phyloP scores from a whole-genome alignment of 176 grass and related monocot species.

The bread wheat (Triticum aestivum) region DNA sequence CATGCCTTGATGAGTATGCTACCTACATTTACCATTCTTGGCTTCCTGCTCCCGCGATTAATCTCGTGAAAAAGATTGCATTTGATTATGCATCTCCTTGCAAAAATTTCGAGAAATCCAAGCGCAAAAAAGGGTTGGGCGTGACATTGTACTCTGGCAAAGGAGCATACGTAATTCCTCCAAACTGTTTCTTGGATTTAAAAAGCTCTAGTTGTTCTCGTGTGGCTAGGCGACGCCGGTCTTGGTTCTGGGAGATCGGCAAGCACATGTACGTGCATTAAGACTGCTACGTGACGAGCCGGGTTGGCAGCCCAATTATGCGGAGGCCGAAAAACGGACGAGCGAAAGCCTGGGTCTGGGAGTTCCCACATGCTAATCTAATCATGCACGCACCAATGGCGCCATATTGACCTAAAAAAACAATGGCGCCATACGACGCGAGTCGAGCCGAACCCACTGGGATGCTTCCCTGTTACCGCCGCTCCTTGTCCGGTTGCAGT shows the following conservation, averaged over 20 bases:
- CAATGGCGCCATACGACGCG: background rate
- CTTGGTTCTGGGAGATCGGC: background rate
- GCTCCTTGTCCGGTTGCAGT: slow-evolving; percentile 22
- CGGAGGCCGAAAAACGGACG: background rate
- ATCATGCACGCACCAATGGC: slow-evolving; percentile 25
- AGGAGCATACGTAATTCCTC: too few relatives aligned
- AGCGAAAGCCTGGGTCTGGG: background rate
- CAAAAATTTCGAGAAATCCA: too few relatives aligned
- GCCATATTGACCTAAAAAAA: too few relatives aligned
- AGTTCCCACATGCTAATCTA: slow-evolving; percentile 29
- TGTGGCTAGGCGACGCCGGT: slow-evolving; percentile 14
- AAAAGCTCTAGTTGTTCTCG: background rate
- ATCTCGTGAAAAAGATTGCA: background rate
- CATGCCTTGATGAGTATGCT: too few relatives aligned
- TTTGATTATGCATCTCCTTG: too few relatives aligned
- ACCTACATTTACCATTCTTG: too few relatives aligned
- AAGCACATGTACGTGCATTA: slow-evolving; percentile 30
- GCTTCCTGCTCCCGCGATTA: too few relatives aligned
- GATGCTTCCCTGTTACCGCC: background rate
- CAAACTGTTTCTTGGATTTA: slow-evolving; percentile 13
- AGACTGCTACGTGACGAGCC: background rate
- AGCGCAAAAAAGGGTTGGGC: too few relatives aligned
- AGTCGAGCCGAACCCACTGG: background rate
- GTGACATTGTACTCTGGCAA: too few relatives aligned
- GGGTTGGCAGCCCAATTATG: background rate